Conservation (phyloP, 2,329 filamentous ascomycete genomes). For the Plectosphaerella plurivora region DNA sequence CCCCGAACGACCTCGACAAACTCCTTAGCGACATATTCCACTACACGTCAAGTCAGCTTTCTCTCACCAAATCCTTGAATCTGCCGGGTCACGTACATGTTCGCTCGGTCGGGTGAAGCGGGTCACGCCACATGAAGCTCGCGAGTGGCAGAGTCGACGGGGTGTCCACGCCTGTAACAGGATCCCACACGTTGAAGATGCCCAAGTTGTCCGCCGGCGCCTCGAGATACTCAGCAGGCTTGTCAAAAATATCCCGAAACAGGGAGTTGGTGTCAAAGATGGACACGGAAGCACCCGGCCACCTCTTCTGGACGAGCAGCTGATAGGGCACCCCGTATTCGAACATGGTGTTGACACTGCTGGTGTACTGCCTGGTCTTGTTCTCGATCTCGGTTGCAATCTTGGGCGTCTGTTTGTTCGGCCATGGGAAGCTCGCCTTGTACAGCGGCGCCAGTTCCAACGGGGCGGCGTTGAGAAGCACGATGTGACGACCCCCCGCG, state of each 20-base stretch:
- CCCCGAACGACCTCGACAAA: slow-evolving; percentile 35
- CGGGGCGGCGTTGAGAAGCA: slow-evolving; percentile 66
- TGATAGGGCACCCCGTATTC: slow-evolving; percentile 45
- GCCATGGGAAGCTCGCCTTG: slow-evolving; percentile 39
- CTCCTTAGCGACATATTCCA: slow-evolving; percentile 31
- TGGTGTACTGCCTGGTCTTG: slow-evolving; percentile 31
- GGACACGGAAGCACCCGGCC: slow-evolving; percentile 57
- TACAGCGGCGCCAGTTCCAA: slow-evolving; percentile 67
- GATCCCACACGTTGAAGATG: slow-evolving; percentile 49
- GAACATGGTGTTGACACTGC: slow-evolving; percentile 43
- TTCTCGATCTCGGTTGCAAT: slow-evolving; percentile 32
- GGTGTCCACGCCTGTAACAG: slow-evolving; percentile 27
- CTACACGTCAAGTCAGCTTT: slow-evolving; percentile 14
- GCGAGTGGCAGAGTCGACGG: slow-evolving; percentile 38
- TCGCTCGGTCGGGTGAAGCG: slow-evolving; percentile 66
- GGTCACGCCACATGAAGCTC: slow-evolving; percentile 68
- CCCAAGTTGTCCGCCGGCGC: slow-evolving; percentile 59
- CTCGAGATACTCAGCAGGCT: slow-evolving; percentile 59
- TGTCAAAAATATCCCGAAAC: slow-evolving; percentile 58
- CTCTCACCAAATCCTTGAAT: background rate
- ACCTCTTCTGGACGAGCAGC: slow-evolving; percentile 36
- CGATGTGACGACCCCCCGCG: slow-evolving; percentile 64
- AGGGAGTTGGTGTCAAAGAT: slow-evolving; percentile 64
- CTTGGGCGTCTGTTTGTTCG: slow-evolving; percentile 41
- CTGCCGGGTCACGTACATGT: slow-evolving; percentile 41